Percentiles rank a stretch among this genome's conserved stretches.
Evolutionary conservation across 2,329 filamentous ascomycete species (phyloP).

Genomic region (Verticillium klebahnii): DNA sequence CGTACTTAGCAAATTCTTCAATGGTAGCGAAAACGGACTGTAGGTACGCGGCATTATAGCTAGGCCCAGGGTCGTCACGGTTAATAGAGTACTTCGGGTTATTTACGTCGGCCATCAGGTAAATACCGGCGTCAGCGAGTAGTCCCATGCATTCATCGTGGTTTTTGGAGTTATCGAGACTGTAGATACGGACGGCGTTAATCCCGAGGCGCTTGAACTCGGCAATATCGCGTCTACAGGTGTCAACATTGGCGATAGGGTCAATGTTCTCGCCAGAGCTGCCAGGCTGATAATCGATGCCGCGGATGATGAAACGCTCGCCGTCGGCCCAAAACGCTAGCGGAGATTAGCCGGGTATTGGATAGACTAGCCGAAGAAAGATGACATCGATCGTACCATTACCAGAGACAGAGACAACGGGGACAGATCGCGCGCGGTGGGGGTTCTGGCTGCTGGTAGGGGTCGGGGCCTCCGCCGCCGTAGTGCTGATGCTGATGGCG

Average conservation of each 20-base stretch:
- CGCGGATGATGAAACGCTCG: conserved; percentile 54
- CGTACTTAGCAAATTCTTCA: conserved; percentile 75
- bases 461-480: conserved; percentile 36
- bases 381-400: conserved; percentile 33
- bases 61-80: conserved; percentile 64
- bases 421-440: conserved; percentile 44
- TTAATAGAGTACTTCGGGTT: conserved; percentile 85
- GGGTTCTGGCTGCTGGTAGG: conserved; percentile 28
- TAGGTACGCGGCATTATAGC: conserved; percentile 85
- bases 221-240: conserved; percentile 74
- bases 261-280: conserved; percentile 55
- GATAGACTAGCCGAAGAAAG: no score
- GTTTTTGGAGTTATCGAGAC: conserved; percentile 72
- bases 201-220: conserved; percentile 82
- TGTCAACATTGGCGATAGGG: conserved; percentile 65
- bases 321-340: conserved; percentile 52
- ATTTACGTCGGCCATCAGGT: conserved; percentile 89
- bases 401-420: conserved; percentile 48
- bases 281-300: conserved; percentile 60
- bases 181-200: conserved; percentile 91
- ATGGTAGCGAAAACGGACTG: conserved; percentile 83
- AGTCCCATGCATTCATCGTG: conserved; percentile 84
- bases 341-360: background rate
- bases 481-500: conserved; percentile 24
- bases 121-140: conserved; percentile 80